These are phyloP conservation scores for Trichoderma harzianum DNA, from an alignment of 2,329 filamentous ascomycete species.

Conservation along the genomic window DNA sequence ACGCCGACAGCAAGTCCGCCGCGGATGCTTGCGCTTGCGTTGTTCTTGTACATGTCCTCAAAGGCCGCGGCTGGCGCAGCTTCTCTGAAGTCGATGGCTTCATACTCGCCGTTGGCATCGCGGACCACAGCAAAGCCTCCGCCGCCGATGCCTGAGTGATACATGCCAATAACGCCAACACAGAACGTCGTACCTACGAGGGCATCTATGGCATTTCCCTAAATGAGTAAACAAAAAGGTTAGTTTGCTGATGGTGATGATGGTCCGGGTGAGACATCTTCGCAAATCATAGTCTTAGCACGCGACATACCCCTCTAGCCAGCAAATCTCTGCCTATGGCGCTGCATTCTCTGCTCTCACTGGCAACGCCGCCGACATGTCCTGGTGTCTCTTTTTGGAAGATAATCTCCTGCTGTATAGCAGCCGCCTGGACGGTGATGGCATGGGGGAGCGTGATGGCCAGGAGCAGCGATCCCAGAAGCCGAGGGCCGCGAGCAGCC, in stretches of 20 bases:
- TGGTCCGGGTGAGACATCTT: slow-evolving; percentile 1
- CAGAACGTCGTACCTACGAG: slow-evolving; percentile 72
- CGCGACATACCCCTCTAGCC: slow-evolving; percentile 43
- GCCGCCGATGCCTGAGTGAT: slow-evolving; percentile 80
- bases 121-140: slow-evolving; percentile 88
- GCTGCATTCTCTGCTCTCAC: slow-evolving; percentile 67
- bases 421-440: slow-evolving; percentile 15
- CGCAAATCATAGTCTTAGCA: neutral
- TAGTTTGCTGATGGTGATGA: neutral
- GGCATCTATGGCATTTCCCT: slow-evolving; percentile 75
- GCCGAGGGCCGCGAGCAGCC: neutral
- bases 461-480: slow-evolving; percentile 8
- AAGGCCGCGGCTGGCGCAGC: slow-evolving; percentile 77
- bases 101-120: slow-evolving; percentile 68
- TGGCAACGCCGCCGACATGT: slow-evolving; percentile 63
- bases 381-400: slow-evolving; percentile 23
- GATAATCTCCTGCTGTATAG: slow-evolving; percentile 24
- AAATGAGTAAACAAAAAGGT: neutral
- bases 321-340: slow-evolving; percentile 64
- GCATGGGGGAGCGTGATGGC: neutral
- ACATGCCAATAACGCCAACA: slow-evolving; percentile 72
- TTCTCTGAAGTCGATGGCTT: slow-evolving; percentile 87
- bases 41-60: slow-evolving; percentile 79
- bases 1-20: slow-evolving; percentile 72
- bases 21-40: slow-evolving; percentile 61